Percentiles rank a stretch among this genome's conserved stretches.
These are phyloP conservation scores for Spathaspora arborariae DNA, from an alignment of 805 yeast genomes.

Conservation along the genomic window DNA sequence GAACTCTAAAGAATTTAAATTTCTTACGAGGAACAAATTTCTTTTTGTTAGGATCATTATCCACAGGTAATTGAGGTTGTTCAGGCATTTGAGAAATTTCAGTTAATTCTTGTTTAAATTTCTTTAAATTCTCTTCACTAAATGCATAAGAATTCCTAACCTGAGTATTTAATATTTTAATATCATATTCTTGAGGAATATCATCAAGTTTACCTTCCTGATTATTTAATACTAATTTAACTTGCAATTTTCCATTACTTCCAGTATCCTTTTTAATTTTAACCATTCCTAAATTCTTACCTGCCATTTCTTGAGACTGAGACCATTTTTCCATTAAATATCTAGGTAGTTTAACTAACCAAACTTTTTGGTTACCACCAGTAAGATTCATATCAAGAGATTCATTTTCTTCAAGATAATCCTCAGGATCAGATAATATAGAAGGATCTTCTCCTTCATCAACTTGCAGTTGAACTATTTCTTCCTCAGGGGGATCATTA, in stretches of 20 bases:
- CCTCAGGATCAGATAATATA: slow-evolving; percentile 41
- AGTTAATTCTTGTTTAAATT: slow-evolving; percentile 48
- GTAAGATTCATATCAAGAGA: slow-evolving; percentile 72
- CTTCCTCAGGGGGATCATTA: slow-evolving; percentile 9
- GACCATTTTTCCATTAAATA: slow-evolving; percentile 82
- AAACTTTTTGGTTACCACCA: slow-evolving; percentile 65
- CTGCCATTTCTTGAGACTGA: slow-evolving; percentile 50
- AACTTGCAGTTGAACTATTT: slow-evolving; percentile 11
- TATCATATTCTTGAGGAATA: slow-evolving; percentile 82
- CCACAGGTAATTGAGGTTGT: slow-evolving; percentile 44
- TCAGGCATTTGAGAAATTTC: slow-evolving; percentile 51
- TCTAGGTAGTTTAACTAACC: slow-evolving; percentile 90
- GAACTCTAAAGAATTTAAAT: slow-evolving; percentile 26
- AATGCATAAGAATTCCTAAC: slow-evolving; percentile 86
- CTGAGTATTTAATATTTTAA: slow-evolving; percentile 69
- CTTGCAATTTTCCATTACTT: slow-evolving; percentile 33
- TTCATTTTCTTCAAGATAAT: slow-evolving; percentile 53
- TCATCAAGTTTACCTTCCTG: slow-evolving; percentile 21
- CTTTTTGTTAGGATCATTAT: slow-evolving; percentile 1
- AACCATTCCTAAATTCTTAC: slow-evolving; percentile 77
- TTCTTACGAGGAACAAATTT: slow-evolving; percentile 14
- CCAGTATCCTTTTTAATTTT: slow-evolving; percentile 55
- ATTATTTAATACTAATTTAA: slow-evolving; percentile 56
- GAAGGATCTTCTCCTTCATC: slow-evolving; percentile 24
- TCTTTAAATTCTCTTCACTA: slow-evolving; percentile 76